Evolutionary conservation across 1,139 yeast species (phyloP), one percentile per base, ranked within the genome.

Genomic region (Hyphopichia fennica): DNA sequence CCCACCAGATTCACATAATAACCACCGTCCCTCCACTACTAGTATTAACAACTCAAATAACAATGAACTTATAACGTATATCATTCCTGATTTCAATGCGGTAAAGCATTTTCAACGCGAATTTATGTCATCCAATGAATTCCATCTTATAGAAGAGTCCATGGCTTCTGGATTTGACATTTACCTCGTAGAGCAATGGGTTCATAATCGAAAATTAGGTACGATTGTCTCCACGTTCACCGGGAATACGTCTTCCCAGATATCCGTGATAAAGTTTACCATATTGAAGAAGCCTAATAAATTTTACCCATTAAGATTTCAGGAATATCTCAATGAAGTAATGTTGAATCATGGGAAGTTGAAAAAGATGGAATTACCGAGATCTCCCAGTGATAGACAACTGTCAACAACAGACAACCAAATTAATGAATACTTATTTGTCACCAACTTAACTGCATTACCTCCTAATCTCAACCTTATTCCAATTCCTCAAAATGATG

Each of bases 181-280:
- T 22, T 93, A 93, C 56, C 71, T 93, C 38, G 96, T 91, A 11
- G 98, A 93, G 58, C 97, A 91, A 62, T 93, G 99, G 98, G 84
- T 87, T 3, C 76, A 85, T 34, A 83, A 82, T 44, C 69, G 98
- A 33, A 75, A 77, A 41, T 68, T 82, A 18, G 82, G 88, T 29
- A 73, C 84, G 0, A 75, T 87, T 7, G 84, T 91, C 20, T 81
- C 93, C 1, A 81, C 95, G 0, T 93, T 79, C 57, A 91, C 98
- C 0, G 98, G 98, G 2, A 87, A 89, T 56, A 62, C 78, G 9
- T 71, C 72, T 22, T 87, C 89, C 51, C 67, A 68, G 34, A 77
- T 89, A 0, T 62, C 72, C 8, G 95, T 84, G 2, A 76, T 80
- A 14, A 76, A 79, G 46, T 72, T 93, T 31, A 75, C 77, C 15